Percentiles rank a stretch among this genome's conserved stretches.
These are phyloP conservation scores for Arthrobotrys megalospora DNA, from an alignment of 2,329 filamentous ascomycete genomes.

Conservation along the genomic window DNA sequence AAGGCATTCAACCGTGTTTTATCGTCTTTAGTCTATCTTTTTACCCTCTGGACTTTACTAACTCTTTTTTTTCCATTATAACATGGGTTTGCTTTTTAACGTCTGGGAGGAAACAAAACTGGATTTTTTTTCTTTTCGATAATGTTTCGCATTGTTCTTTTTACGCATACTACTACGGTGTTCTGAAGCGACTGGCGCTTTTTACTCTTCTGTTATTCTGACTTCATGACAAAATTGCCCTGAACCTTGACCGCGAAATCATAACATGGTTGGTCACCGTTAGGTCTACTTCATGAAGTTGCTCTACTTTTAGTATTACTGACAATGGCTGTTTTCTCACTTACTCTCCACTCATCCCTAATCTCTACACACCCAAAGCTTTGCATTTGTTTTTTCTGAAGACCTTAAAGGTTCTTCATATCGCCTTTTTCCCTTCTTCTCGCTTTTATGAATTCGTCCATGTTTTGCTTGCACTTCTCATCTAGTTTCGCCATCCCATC, in stretches of 20 bases:
- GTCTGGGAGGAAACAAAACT: not conserved
- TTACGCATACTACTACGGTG: not conserved
- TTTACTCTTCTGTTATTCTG: not conserved
- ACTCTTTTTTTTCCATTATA: not conserved
- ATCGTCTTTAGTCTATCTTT: not conserved
- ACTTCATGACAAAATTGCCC: constrained; percentile 5
- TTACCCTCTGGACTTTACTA: constrained; percentile 6
- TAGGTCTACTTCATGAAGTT: not conserved
- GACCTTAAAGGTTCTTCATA: too few relatives aligned
- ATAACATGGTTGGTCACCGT: constrained; percentile 22
- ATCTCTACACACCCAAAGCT: too few relatives aligned
- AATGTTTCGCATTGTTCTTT: constrained; percentile 1
- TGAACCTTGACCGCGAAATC: constrained; percentile 13
- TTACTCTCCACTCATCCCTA: not conserved
- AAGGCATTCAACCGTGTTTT: constrained; percentile 4
- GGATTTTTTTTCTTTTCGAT: constrained; percentile 2
- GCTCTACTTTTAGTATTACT: not conserved
- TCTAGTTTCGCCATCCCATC: too few relatives aligned
- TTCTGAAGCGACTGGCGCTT: constrained; percentile 4
- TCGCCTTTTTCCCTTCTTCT: too few relatives aligned
- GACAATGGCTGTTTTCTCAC: not conserved
- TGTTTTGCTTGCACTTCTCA: too few relatives aligned
- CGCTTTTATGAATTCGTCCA: too few relatives aligned
- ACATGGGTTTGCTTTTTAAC: constrained; percentile 3
- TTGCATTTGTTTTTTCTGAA: too few relatives aligned